Evolutionary conservation across 75 land plant genomes (phyloP).

Genomic region (Cunninghamia lanceolata): DNA sequence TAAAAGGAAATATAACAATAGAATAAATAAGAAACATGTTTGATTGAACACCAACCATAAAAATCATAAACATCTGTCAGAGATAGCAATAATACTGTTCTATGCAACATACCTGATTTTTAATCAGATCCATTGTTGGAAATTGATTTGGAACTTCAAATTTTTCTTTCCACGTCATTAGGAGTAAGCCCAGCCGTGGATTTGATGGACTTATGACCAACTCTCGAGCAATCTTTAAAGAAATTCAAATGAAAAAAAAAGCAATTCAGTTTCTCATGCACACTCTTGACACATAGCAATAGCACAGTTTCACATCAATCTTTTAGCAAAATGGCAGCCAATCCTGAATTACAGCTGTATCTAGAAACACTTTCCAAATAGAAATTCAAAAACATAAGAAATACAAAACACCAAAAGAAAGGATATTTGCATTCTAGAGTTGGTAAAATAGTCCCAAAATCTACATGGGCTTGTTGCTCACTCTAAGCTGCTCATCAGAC

Average conservation of each 20-base stretch:
- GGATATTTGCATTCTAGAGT: not conserved
- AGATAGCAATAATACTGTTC: not conserved
- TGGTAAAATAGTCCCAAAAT: no score
- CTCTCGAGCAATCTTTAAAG: slow-evolving; percentile 76
- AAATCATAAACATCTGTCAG: not conserved
- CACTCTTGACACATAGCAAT: not conserved
- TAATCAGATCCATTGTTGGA: slow-evolving; percentile 59
- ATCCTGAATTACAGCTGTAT: not conserved
- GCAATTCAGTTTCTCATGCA: not conserved
- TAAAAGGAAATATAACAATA: slow-evolving; percentile 7
- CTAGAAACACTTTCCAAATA: not conserved
- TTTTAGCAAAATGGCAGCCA: not conserved
- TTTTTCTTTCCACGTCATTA: slow-evolving; percentile 42
- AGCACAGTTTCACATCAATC: not conserved
- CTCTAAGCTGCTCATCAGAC: no score
- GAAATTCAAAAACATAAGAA: not conserved
- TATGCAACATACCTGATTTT: slow-evolving; percentile 40
- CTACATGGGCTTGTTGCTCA: no score
- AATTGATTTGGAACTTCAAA: slow-evolving; percentile 21
- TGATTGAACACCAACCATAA: not conserved
- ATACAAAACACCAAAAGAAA: not conserved
- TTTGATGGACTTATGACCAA: slow-evolving; percentile 75
- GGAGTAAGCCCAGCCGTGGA: slow-evolving; percentile 57
- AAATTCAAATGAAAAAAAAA: slow-evolving; percentile 2
- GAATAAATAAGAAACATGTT: not conserved